Percentiles rank a stretch among this genome's conserved stretches.
phyloP scores from a whole-genome alignment of 1,284 basidiomycete species.

The Ustilago loliicola region DNA sequence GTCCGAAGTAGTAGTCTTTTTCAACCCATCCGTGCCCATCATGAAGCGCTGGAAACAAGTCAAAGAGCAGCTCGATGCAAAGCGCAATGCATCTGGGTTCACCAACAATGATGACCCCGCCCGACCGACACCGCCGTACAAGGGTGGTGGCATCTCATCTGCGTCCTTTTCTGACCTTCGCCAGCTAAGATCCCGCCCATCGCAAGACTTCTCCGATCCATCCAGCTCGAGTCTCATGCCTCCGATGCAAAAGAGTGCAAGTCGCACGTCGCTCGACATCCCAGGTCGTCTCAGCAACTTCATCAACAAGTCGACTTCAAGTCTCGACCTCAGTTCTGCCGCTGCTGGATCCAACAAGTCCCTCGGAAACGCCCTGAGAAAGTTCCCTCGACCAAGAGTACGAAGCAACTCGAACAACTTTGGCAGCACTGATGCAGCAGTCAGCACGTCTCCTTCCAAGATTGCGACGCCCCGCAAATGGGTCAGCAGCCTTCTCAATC shows the following conservation, averaged over 20 bases:
- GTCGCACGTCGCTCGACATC: conserved; percentile 49
- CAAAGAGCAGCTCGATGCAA: conserved; percentile 46
- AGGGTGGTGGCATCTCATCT: conserved; percentile 41
- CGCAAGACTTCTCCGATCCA: conserved; percentile 1
- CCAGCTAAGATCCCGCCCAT: conserved; percentile 20
- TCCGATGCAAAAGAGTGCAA: conserved; percentile 34
- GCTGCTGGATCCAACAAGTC: conserved; percentile 16
- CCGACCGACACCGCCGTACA: conserved; percentile 25
- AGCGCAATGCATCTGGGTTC: conserved; percentile 31
- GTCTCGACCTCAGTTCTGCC: conserved; percentile 31
- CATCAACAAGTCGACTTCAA: conserved; percentile 45
- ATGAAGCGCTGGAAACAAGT: conserved; percentile 48
- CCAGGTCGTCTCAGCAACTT: conserved; percentile 40
- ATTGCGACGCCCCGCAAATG: conserved; percentile 44
- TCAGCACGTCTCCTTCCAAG: conserved; percentile 27
- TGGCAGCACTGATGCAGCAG: conserved; percentile 6
- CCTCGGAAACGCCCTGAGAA: conserved; percentile 26
- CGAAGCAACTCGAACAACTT: conserved; percentile 32
- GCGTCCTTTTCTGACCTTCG: conserved; percentile 38
- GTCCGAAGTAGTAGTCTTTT: neutral
- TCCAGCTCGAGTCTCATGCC: conserved; percentile 35
- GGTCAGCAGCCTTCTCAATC: conserved; percentile 44
- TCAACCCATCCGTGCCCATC: neutral
- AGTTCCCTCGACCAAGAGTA: conserved; percentile 34
- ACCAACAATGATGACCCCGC: conserved; percentile 6